phyloP scores from a whole-genome alignment of 345 rosid genomes.

The Eucalyptus pauciflora region DNA sequence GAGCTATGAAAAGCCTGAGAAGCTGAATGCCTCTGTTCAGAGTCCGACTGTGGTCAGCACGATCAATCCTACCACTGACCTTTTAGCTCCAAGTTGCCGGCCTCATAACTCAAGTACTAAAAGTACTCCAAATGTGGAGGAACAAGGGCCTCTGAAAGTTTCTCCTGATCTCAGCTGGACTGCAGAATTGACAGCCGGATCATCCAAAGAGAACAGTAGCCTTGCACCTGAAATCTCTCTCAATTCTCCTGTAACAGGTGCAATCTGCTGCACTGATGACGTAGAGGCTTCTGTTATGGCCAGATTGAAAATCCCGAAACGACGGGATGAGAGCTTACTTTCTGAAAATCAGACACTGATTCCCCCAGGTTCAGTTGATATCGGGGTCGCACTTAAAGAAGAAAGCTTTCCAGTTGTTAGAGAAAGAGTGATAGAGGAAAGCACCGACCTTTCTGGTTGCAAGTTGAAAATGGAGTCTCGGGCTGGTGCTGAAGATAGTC shows the following conservation, averaged over 20 bases:
- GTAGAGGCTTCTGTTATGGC: constrained; percentile 23
- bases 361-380: neutral
- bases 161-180: neutral
- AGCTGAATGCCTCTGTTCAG: neutral
- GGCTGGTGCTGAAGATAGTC: neutral
- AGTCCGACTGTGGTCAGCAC: neutral
- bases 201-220: neutral
- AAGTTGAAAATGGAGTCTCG: neutral
- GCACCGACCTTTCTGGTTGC: neutral
- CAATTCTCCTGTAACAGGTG: neutral
- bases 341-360: neutral
- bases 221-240: neutral
- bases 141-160: neutral
- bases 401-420: neutral
- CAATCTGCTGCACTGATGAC: constrained; percentile 1
- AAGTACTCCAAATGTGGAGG: neutral
- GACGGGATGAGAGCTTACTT: constrained; percentile 7
- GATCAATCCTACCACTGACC: neutral
- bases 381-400: neutral
- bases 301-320: constrained; percentile 26
- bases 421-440: neutral
- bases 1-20: neutral
- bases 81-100: neutral
- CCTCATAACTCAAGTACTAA: neutral
- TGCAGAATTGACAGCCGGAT: neutral